Conservation (phyloP, 768 basidiomycete species). For the Amanita muscaria region DNA sequence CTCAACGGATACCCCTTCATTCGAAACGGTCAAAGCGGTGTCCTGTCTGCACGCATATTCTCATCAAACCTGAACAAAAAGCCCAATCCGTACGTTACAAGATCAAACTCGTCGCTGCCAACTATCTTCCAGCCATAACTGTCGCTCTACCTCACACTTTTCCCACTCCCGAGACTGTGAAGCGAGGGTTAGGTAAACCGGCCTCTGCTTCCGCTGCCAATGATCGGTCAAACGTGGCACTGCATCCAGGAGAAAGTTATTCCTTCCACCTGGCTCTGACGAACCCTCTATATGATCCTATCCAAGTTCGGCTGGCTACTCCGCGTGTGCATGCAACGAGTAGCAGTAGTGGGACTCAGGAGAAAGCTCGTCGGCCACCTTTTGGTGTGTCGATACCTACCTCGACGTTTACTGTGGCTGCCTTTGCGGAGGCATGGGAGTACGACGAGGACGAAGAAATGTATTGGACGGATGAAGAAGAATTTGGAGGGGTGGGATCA, state of each 20-base stretch:
- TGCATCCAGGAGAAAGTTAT: constrained; percentile 77
- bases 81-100: constrained; percentile 91
- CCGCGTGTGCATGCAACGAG: constrained; percentile 47
- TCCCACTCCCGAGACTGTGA: constrained; percentile 32
- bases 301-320: constrained; percentile 80
- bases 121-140: constrained; percentile 84
- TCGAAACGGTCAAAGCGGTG: constrained; percentile 96
- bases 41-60: constrained; percentile 86
- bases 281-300: constrained; percentile 94
- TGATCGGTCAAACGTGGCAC: constrained; percentile 26
- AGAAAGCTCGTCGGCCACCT: constrained; percentile 58
- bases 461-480: constrained; percentile 51
- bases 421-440: constrained; percentile 96
- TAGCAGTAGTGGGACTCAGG: constrained; percentile 14
- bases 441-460: constrained; percentile 95
- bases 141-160: constrained; percentile 54
- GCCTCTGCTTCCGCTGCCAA: constrained; percentile 33
- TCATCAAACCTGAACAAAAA: constrained; percentile 98
- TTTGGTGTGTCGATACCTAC: constrained; percentile 79
- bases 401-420: constrained; percentile 70
- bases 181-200: constrained; percentile 33
- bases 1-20: constrained; percentile 84
- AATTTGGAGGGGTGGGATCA: constrained; percentile 40
- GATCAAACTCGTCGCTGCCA: constrained; percentile 94
- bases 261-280: constrained; percentile 85